Percentiles rank a stretch among this genome's conserved stretches.
phyloP scores from a whole-genome alignment of 169 alveolate species.

The Theileria equi region DNA sequence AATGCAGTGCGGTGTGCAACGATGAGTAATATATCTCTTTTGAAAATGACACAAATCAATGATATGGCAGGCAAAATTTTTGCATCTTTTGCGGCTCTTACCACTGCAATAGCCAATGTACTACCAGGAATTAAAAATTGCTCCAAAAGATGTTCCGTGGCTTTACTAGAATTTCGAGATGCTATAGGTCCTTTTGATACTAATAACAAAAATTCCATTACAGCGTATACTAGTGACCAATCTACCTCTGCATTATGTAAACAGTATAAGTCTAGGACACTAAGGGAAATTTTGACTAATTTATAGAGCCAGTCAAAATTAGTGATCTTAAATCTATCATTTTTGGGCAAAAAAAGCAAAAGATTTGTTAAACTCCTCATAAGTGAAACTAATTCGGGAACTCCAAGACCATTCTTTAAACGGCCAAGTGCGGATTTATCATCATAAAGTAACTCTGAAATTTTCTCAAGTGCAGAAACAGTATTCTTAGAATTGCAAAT shows the following conservation, averaged over 20 bases:
- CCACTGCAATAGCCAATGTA: slow-evolving; percentile 15
- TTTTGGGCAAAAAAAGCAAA: slow-evolving; percentile 28
- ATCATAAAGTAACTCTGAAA: slow-evolving; percentile 28
- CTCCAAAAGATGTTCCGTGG: slow-evolving; percentile 50
- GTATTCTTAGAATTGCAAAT: slow-evolving; percentile 17
- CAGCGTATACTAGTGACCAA: slow-evolving; percentile 26
- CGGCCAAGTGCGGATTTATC: slow-evolving; percentile 5
- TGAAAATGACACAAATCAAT: slow-evolving; percentile 36
- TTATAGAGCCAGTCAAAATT: slow-evolving; percentile 34
- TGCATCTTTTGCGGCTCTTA: slow-evolving; percentile 47
- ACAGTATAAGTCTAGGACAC: slow-evolving; percentile 28
- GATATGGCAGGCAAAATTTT: slow-evolving; percentile 43
- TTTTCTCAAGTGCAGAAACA: slow-evolving; percentile 10
- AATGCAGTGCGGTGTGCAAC: slow-evolving; percentile 32
- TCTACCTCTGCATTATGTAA: slow-evolving; percentile 19
- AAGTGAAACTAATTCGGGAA: slow-evolving; percentile 14
- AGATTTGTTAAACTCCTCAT: slow-evolving; percentile 13
- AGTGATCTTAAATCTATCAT: slow-evolving; percentile 22
- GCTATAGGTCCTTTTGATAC: slow-evolving; percentile 51
- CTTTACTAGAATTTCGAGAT: slow-evolving; percentile 19
- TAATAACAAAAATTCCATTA: slow-evolving; percentile 30
- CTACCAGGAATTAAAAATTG: slow-evolving; percentile 55
- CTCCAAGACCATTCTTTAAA: slow-evolving; percentile 10
- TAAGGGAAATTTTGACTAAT: slow-evolving; percentile 24
- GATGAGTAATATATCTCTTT: slow-evolving; percentile 45